A percentile compares a stretch with the other conserved stretches of the same genome.
phyloP scores from a whole-genome alignment of 345 rosid genomes.

The Citrus reticulata region DNA sequence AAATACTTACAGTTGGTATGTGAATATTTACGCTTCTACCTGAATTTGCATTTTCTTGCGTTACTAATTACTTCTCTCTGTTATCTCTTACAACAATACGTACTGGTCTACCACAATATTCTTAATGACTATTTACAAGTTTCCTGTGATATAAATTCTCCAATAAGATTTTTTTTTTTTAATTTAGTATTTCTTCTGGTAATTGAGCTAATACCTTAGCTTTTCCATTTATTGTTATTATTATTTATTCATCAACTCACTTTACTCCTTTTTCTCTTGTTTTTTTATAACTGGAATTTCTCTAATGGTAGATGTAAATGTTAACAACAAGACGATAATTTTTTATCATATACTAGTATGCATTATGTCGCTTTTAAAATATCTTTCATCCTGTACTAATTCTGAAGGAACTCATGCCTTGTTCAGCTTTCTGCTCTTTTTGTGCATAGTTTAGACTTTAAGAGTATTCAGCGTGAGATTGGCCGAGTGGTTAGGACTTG shows the following conservation, averaged over 20 bases:
- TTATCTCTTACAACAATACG: not conserved
- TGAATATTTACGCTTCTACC: not conserved
- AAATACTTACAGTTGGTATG: slow-evolving; percentile 73
- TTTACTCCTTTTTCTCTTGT: too few relatives aligned
- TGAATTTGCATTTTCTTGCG: slow-evolving; percentile 5
- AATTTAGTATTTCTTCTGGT: not conserved
- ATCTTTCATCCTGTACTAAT: not conserved
- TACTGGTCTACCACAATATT: not conserved
- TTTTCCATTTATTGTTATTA: not conserved
- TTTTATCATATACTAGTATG: not conserved
- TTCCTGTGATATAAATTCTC: not conserved
- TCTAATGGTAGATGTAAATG: not conserved
- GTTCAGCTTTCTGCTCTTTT: not conserved
- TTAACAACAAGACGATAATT: not conserved
- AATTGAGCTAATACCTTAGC: too few relatives aligned
- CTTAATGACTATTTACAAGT: not conserved
- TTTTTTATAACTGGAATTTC: not conserved
- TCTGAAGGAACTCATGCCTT: not conserved
- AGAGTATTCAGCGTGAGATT: not conserved
- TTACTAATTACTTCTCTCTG: not conserved
- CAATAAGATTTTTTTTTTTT: not conserved
- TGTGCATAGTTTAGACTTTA: not conserved
- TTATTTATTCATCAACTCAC: not conserved
- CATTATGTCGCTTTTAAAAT: not conserved
- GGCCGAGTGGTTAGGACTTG: too few relatives aligned